Base-by-base conservation (phyloP, 1,139 yeast species). In the Blastobotrys capitulatus region DNA sequence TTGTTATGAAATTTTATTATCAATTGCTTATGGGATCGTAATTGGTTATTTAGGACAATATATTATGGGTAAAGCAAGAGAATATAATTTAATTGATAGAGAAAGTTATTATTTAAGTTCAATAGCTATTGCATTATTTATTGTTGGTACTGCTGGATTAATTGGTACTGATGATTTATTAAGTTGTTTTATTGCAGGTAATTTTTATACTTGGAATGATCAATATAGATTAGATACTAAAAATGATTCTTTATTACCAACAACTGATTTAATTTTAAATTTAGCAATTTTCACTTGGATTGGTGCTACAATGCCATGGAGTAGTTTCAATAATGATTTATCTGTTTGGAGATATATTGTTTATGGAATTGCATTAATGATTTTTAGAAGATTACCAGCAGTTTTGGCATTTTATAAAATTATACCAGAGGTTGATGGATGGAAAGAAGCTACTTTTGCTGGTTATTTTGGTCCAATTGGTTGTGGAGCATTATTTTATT, bases 71-170 rank as follows among this genome's bases (percentile, higher is more conserved):
- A 60, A 51, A 44, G 64, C 65, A 26, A 58, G 58, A 34, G 51
- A 51, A 12, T 53, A 52, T 44, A 50, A 51, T 29, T 44, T 57
- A 39, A 61, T 73, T 37, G 67, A 79, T 0, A 80, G 88, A 36
- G 64, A 81, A 19, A 48, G 74, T 12, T 82, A 92, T 5, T 86
- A 96, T 87, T 64, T 77, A 5, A 73, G 79, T 10, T 86, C 89
- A 27, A 75, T 88, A 1, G 79, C 78, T 37, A 75, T 90, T 61
- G 89, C 90, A 61, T 63, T 85, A 51, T 89, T 86, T 64, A 72
- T 90, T 64, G 74, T 90, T 15, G 74, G 74, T 1, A 57, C 71
- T 4, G 44, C 26, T 2, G 68, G 72, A 2, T 54, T 68, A 44
- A 36, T 70, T 7, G 73, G 73, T 18, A 68, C 68, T 2, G 74